Evolutionary conservation across 75 land plant species (phyloP).

Genomic region (Ceratopteris richardii): DNA sequence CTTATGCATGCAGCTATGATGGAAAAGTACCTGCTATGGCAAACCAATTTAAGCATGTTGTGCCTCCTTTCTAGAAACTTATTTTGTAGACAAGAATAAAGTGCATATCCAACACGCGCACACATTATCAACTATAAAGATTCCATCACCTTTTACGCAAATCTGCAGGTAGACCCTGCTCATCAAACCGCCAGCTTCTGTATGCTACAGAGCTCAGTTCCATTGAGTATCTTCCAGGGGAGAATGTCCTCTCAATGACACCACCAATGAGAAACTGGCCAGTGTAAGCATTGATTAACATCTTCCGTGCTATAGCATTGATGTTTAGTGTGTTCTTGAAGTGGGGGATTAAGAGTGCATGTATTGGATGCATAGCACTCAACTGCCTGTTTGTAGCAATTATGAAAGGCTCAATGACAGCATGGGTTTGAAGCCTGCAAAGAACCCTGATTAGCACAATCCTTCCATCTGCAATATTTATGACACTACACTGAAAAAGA

Average conservation of each 20-base stretch:
- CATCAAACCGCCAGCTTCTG: constrained; percentile 37
- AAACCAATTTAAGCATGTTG: not conserved
- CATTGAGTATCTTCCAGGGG: constrained; percentile 36
- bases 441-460: not conserved
- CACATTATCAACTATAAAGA: too few relatives aligned
- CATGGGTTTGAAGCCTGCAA: constrained; percentile 54
- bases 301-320: constrained; percentile 41
- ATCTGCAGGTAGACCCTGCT: constrained; percentile 42
- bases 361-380: constrained; percentile 55
- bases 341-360: constrained; percentile 51
- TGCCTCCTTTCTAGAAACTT: too few relatives aligned
- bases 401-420: constrained; percentile 40
- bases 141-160: constrained; percentile 34
- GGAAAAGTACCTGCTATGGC: not conserved
- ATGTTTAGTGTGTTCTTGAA: constrained; percentile 60
- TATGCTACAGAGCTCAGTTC: constrained; percentile 40
- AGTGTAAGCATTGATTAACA: constrained; percentile 30
- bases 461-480: not conserved
- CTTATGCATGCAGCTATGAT: not conserved
- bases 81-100: too few relatives aligned
- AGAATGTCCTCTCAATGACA: constrained; percentile 28
- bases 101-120: not conserved
- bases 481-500: not conserved
- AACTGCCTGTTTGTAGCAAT: constrained; percentile 58
- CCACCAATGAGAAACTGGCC: constrained; percentile 21